Conservation (phyloP, 805 yeast species). For the Metschnikowia colocasiae region DNA sequence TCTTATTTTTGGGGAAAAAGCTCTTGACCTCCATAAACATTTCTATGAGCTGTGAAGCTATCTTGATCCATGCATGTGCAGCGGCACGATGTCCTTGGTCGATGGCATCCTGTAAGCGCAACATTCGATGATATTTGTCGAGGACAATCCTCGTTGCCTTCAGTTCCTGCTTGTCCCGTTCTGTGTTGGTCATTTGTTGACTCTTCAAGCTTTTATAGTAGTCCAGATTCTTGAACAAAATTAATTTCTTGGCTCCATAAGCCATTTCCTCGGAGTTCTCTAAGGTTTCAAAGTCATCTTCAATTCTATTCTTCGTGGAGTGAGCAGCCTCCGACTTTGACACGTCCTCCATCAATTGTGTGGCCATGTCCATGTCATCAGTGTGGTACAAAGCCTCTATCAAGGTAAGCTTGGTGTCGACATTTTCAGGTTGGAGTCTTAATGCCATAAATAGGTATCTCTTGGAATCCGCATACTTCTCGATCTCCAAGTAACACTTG, state of each 20-base stretch:
- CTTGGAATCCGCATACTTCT: constrained; percentile 63
- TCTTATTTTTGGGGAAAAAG: constrained; percentile 75
- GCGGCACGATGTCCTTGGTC: constrained; percentile 51
- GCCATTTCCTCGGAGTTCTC: background rate
- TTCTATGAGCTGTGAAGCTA: constrained; percentile 79
- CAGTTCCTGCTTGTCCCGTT: constrained; percentile 53
- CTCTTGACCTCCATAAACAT: constrained; percentile 72
- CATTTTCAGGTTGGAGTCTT: constrained; percentile 54
- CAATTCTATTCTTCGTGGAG: constrained; percentile 1
- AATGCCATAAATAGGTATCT: constrained; percentile 53
- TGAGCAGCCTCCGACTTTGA: constrained; percentile 21
- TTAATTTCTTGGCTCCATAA: constrained; percentile 7
- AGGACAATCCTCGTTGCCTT: constrained; percentile 55
- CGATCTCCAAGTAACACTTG: constrained; percentile 71
- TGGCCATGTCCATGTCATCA: constrained; percentile 58
- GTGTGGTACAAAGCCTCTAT: constrained; percentile 77
- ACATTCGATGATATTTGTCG: constrained; percentile 53
- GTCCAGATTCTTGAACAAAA: constrained; percentile 17
- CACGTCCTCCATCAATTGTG: constrained; percentile 52
- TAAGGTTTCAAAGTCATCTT: constrained; percentile 5
- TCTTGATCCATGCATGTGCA: constrained; percentile 73
- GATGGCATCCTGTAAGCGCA: constrained; percentile 42
- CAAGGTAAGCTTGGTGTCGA: constrained; percentile 71
- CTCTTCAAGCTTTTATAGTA: constrained; percentile 12
- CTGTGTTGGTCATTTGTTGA: constrained; percentile 34